A percentile compares a stretch with the other conserved stretches of the same genome.
phyloP scores from a whole-genome alignment of 169 alveolate genomes.

The Plasmodium coatneyi region DNA sequence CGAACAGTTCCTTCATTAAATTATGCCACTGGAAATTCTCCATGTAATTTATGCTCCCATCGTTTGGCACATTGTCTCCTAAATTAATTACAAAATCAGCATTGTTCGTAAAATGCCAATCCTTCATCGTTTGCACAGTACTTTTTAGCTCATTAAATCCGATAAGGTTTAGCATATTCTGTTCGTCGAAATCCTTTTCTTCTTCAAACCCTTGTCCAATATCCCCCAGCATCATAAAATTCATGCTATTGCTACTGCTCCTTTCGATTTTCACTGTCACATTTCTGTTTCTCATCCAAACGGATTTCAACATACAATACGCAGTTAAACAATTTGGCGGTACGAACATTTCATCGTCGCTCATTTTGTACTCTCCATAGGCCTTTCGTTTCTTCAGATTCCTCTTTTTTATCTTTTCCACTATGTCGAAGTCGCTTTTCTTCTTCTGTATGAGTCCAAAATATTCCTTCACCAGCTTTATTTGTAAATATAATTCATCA shows the following conservation, averaged over 20 bases:
- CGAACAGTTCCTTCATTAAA: conserved; percentile 49
- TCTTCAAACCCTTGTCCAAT: conserved; percentile 56
- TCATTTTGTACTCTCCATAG: conserved; percentile 46
- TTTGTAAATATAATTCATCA: conserved; percentile 74
- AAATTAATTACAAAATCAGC: conserved; percentile 72
- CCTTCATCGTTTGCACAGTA: conserved; percentile 49
- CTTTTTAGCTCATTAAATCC: conserved; percentile 71
- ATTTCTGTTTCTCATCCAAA: conserved; percentile 63
- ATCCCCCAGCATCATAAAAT: conserved; percentile 73
- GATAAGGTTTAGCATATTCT: conserved; percentile 20
- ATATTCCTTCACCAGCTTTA: conserved; percentile 51
- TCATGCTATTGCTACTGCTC: conserved; percentile 40
- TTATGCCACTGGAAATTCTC: conserved; percentile 50
- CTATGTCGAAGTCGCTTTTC: neutral
- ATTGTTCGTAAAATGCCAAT: conserved; percentile 50
- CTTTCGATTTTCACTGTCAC: conserved; percentile 47
- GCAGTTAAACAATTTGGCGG: conserved; percentile 63
- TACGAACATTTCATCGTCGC: conserved; percentile 51
- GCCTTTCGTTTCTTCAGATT: neutral
- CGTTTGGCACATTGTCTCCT: conserved; percentile 69
- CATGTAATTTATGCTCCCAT: neutral
- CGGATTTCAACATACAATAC: conserved; percentile 54
- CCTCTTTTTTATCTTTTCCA: neutral
- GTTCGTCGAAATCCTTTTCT: conserved; percentile 12
- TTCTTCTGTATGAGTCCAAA: neutral